Conservation (phyloP, 768 basidiomycete genomes). For the Pleurotus tuoliensis region DNA sequence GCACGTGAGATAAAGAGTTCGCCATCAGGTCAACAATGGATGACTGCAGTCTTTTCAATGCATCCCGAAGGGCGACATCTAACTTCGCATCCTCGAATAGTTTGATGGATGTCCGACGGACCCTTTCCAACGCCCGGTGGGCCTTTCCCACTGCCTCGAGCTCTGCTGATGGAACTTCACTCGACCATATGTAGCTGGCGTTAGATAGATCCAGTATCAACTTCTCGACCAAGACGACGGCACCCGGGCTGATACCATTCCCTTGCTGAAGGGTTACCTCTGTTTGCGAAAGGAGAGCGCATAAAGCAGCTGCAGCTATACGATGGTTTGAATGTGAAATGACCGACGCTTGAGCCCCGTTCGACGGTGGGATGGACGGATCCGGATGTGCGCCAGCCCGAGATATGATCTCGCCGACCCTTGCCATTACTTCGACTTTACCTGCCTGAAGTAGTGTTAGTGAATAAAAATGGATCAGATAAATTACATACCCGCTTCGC, state of each 20-base stretch:
- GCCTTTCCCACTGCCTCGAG: conserved; percentile 45
- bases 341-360: background rate
- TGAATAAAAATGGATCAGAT: background rate
- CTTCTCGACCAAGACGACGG: background rate
- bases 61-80: background rate
- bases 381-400: conserved; percentile 14
- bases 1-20: conserved; percentile 25
- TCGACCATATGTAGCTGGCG: conserved; percentile 8
- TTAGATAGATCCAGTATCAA: background rate
- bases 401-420: conserved; percentile 40
- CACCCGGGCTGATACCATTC: background rate
- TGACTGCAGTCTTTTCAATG: conserved; percentile 29
- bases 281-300: background rate
- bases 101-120: conserved; percentile 48
- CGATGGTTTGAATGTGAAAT: background rate
- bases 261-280: background rate
- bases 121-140: conserved; percentile 55
- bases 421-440: conserved; percentile 43
- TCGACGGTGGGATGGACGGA: conserved; percentile 7
- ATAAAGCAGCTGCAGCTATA: background rate
- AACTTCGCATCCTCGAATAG: conserved; percentile 33
- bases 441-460: conserved; percentile 32
- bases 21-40: conserved; percentile 30
- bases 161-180: background rate
- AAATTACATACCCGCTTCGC: conserved; percentile 52